Evolutionary conservation across 169 alveolate genomes (phyloP).

Genomic region (Neospora caninum): DNA sequence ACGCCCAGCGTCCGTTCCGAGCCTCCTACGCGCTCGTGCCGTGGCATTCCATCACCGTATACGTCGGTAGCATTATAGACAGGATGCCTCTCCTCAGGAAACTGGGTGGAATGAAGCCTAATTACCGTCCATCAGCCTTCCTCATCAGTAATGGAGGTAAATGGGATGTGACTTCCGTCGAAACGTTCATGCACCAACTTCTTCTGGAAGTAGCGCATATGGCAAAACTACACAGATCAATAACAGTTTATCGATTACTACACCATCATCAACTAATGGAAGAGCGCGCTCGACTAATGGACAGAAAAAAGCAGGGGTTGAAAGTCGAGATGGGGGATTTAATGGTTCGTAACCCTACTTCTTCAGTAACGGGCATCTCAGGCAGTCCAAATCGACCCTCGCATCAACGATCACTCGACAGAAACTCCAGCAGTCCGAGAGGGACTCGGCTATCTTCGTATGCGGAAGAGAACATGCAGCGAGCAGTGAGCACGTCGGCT

Average conservation of each 20-base stretch:
- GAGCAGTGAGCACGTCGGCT: background rate
- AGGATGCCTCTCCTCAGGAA: background rate
- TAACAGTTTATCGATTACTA: background rate
- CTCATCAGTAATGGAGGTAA: slow-evolving; percentile 62
- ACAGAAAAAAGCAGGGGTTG: background rate
- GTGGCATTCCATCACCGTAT: slow-evolving; percentile 23
- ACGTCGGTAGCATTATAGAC: background rate
- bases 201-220: background rate
- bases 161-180: slow-evolving; percentile 44
- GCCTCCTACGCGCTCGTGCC: slow-evolving; percentile 26
- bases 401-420: background rate
- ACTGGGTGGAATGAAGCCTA: background rate
- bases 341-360: background rate
- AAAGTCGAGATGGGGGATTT: slow-evolving; percentile 9
- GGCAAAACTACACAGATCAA: slow-evolving; percentile 11
- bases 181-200: background rate
- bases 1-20: slow-evolving; percentile 14
- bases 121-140: slow-evolving; percentile 54
- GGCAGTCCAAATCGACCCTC: slow-evolving; percentile 52
- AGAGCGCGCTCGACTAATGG: background rate
- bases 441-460: background rate
- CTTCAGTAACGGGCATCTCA: background rate
- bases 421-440: background rate
- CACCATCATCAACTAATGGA: background rate
- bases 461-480: background rate